phyloP scores from a whole-genome alignment of 495 filamentous ascomycete genomes.

The Xylaria acuta region DNA sequence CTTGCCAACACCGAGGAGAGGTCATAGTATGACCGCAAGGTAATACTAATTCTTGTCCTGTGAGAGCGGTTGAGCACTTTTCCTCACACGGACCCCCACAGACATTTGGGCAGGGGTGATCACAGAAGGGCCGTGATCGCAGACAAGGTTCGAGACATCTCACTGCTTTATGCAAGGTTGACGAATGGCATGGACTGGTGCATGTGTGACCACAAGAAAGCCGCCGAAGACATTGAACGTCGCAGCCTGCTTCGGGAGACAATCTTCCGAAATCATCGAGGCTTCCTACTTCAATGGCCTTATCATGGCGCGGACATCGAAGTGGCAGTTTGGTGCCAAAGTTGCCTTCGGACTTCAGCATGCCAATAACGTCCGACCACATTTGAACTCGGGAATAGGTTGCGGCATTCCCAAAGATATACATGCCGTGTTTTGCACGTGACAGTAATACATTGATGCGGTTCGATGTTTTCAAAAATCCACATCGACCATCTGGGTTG shows the following conservation, averaged over 20 bases:
- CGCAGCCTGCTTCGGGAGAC: slow-evolving; percentile 71
- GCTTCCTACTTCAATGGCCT: slow-evolving; percentile 54
- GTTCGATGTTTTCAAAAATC: slow-evolving; percentile 71
- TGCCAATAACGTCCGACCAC: slow-evolving; percentile 66
- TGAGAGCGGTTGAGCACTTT: slow-evolving; percentile 50
- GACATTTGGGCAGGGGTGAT: slow-evolving; percentile 59
- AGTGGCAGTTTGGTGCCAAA: slow-evolving; percentile 62
- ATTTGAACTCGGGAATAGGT: slow-evolving; percentile 60
- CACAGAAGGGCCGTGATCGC: slow-evolving; percentile 55
- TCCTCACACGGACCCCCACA: slow-evolving; percentile 63
- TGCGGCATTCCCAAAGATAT: slow-evolving; percentile 70
- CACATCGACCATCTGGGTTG: slow-evolving; percentile 62
- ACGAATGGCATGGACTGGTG: slow-evolving; percentile 67
- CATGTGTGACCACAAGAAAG: slow-evolving; percentile 71
- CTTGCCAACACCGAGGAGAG: slow-evolving; percentile 7
- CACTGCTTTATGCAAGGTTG: slow-evolving; percentile 61
- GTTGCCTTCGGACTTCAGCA: slow-evolving; percentile 55
- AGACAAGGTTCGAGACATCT: slow-evolving; percentile 62
- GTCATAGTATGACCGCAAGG: neutral
- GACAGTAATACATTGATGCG: slow-evolving; percentile 74
- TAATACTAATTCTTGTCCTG: slow-evolving; percentile 28
- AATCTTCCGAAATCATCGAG: slow-evolving; percentile 63
- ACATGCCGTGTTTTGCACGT: slow-evolving; percentile 76
- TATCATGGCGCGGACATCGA: slow-evolving; percentile 67
- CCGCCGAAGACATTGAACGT: slow-evolving; percentile 55